These are phyloP conservation scores for Trichoderma virens DNA, from an alignment of 495 filamentous ascomycete species.

Conservation along the genomic window DNA sequence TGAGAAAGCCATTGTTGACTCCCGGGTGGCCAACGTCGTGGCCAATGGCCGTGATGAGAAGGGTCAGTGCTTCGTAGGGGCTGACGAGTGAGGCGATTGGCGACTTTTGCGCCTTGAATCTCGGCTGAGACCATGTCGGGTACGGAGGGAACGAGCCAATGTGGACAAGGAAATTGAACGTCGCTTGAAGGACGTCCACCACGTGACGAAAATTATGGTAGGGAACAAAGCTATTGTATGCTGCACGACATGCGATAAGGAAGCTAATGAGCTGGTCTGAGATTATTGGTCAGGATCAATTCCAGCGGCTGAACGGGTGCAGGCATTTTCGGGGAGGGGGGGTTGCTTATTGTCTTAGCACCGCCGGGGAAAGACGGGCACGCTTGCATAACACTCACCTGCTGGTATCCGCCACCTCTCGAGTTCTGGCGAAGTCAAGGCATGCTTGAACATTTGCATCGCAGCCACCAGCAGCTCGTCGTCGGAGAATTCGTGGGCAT, in stretches of 20 bases:
- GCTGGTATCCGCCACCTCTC: conserved; percentile 68
- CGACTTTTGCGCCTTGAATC: conserved; percentile 31
- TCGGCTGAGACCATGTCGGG: conserved; percentile 17
- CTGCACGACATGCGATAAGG: conserved; percentile 70
- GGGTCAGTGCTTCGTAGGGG: conserved; percentile 80
- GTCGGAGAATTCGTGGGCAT: conserved; percentile 78
- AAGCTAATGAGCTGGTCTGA: conserved; percentile 65
- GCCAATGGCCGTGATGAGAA: conserved; percentile 89
- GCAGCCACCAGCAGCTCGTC: conserved; percentile 80
- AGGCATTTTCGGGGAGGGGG: not conserved
- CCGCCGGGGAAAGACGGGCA: not conserved
- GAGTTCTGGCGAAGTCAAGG: conserved; percentile 72
- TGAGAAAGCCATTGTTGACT: conserved; percentile 94
- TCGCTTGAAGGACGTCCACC: conserved; percentile 88
- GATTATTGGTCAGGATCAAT: conserved; percentile 21
- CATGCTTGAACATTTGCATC: conserved; percentile 80
- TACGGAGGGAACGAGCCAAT: conserved; percentile 72
- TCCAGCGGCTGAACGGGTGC: conserved; percentile 4
- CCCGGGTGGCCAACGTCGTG: conserved; percentile 97
- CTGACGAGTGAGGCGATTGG: conserved; percentile 63
- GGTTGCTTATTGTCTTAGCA: conserved; percentile 2
- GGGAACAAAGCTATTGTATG: conserved; percentile 93
- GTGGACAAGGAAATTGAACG: conserved; percentile 83
- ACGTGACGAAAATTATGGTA: conserved; percentile 99
- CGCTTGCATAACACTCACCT: conserved; percentile 41